Conservation (phyloP, 768 basidiomycete genomes). For the Pleurotus ostreatus region DNA sequence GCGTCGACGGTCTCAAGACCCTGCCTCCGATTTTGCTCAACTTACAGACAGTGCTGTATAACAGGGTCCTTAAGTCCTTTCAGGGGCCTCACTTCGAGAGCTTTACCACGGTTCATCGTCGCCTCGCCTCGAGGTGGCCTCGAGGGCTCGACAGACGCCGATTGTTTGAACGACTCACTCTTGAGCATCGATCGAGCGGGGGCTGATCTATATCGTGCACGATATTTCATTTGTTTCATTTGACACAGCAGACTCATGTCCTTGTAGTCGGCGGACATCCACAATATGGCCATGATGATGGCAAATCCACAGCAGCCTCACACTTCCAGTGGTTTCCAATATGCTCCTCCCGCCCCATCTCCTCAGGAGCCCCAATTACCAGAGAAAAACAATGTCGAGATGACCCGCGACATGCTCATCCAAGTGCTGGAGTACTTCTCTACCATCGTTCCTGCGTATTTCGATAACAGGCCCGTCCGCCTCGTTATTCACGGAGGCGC, state of each 20-base stretch:
- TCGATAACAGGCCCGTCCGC: conserved; percentile 45
- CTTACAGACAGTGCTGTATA: too few relatives aligned
- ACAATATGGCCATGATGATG: conserved; percentile 1
- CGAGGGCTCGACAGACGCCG: neutral
- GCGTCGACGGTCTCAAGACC: too few relatives aligned
- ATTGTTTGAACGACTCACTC: neutral
- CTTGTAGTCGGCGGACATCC: neutral
- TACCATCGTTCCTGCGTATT: conserved; percentile 36
- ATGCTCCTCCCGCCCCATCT: neutral
- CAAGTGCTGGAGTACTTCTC: conserved; percentile 50
- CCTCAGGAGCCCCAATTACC: neutral
- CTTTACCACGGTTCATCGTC: neutral
- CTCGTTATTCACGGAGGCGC: conserved; percentile 72
- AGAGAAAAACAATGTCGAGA: conserved; percentile 32
- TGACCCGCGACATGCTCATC: conserved; percentile 39
- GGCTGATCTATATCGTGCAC: neutral
- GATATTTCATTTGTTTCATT: neutral
- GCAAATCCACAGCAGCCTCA: neutral
- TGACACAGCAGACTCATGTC: neutral
- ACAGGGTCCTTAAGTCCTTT: neutral
- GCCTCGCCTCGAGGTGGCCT: neutral
- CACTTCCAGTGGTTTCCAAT: neutral
- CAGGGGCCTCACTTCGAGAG: neutral
- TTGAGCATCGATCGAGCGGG: neutral
- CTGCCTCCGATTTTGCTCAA: too few relatives aligned